A percentile compares a stretch with the other conserved stretches of the same genome.
Conservation (phyloP, 306 rosid species). For the Hylodesmum podocarpum region DNA sequence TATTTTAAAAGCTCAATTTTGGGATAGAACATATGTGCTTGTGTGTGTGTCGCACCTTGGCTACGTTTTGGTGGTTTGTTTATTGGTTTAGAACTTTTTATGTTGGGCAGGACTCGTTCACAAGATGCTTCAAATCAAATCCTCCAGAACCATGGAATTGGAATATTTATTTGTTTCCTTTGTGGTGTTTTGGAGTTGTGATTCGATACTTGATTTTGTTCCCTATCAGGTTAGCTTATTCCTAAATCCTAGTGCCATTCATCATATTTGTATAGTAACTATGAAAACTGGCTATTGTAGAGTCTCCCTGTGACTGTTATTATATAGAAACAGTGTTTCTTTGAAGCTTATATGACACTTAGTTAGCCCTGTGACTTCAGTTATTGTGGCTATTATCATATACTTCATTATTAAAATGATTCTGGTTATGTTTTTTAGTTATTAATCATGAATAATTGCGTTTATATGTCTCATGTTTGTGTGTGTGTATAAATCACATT, state of each 20-base stretch:
- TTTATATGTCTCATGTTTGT: too few relatives aligned
- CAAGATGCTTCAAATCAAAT: constrained; percentile 97
- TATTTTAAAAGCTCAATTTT: background rate
- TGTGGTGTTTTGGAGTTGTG: constrained; percentile 94
- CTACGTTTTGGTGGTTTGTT: constrained; percentile 26
- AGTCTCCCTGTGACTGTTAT: constrained; percentile 16
- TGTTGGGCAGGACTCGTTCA: constrained; percentile 75
- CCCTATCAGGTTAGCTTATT: constrained; percentile 70
- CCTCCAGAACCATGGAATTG: constrained; percentile 97
- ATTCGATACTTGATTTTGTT: constrained; percentile 79
- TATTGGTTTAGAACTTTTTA: constrained; percentile 9
- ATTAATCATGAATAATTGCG: too few relatives aligned
- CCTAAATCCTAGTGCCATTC: background rate
- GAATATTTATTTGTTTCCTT: constrained; percentile 92
- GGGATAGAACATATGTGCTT: background rate
- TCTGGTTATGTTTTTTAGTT: too few relatives aligned
- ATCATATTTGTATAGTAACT: background rate
- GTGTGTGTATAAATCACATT: too few relatives aligned
- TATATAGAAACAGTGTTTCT: constrained; percentile 16
- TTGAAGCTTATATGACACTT: too few relatives aligned
- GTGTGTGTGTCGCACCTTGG: background rate
- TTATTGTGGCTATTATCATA: too few relatives aligned
- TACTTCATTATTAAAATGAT: too few relatives aligned
- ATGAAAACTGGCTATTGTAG: background rate
- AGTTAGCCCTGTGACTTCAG: too few relatives aligned